These are phyloP conservation scores for Ophioceras dolichostomum DNA, from an alignment of 2,329 filamentous ascomycete species.

Conservation along the genomic window DNA sequence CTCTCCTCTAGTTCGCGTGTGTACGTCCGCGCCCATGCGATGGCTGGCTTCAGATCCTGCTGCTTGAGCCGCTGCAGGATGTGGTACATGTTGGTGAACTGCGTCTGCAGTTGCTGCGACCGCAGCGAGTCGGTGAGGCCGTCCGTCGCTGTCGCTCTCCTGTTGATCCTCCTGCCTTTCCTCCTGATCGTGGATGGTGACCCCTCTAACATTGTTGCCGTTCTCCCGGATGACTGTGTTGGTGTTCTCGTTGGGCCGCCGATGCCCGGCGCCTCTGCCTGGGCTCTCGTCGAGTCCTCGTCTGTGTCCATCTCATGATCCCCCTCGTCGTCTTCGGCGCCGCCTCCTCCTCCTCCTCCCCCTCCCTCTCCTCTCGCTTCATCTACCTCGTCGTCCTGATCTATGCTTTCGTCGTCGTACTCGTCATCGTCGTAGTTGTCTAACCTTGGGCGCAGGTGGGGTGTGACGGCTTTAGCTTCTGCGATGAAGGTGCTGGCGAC, in stretches of 20 bases:
- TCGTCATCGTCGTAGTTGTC: conserved; percentile 21
- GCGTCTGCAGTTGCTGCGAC: conserved; percentile 57
- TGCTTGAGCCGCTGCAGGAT: conserved; percentile 70
- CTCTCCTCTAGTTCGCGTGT: conserved; percentile 60
- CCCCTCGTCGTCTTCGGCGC: no score
- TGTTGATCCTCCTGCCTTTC: conserved; percentile 14
- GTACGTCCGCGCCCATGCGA: conserved; percentile 71
- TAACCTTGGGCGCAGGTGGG: conserved; percentile 9
- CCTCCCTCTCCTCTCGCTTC: conserved; percentile 15
- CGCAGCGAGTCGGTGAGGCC: conserved; percentile 34
- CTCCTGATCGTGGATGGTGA: conserved; percentile 3
- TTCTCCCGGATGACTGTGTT: background rate
- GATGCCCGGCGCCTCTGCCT: no score
- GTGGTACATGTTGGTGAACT: conserved; percentile 83
- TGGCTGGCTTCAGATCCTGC: conserved; percentile 69
- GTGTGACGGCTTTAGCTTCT: conserved; percentile 40
- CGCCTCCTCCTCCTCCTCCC: conserved; percentile 6
- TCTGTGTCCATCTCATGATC: no score
- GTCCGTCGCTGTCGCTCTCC: background rate
- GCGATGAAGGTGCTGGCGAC: conserved; percentile 77
- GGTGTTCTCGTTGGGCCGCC: background rate
- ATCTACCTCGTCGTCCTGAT: conserved; percentile 18
- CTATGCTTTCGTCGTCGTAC: conserved; percentile 18
- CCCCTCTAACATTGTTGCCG: background rate
- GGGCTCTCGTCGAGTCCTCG: no score